phyloP scores from a whole-genome alignment of 2,329 filamentous ascomycete genomes.

The Clathrospora elynae region DNA sequence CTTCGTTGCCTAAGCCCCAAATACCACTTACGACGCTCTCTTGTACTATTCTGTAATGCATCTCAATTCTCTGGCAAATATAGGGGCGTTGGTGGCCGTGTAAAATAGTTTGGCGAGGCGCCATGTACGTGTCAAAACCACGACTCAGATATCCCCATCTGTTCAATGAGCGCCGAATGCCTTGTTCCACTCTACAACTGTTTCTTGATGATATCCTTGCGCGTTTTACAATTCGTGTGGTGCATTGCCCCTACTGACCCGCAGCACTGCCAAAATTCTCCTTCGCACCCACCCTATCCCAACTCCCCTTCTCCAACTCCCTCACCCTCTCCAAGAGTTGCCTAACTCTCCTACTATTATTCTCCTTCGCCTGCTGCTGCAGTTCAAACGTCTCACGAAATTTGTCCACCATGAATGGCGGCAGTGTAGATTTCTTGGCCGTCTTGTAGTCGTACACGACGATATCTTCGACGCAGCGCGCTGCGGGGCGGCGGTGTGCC shows the following conservation, averaged over 20 bases:
- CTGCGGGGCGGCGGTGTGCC: conserved; percentile 71
- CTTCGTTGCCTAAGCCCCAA: conserved; percentile 67
- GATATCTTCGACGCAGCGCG: conserved; percentile 76
- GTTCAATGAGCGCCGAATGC: conserved; percentile 4
- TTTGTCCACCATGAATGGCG: conserved; percentile 65
- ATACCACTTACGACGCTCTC: conserved; percentile 11
- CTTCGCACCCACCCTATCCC: conserved; percentile 72
- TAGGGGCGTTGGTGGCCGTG: conserved; percentile 27
- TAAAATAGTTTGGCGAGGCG: conserved; percentile 32
- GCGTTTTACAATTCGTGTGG: too few relatives aligned
- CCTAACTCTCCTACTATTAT: conserved; percentile 60
- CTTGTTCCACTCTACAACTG: conserved; percentile 3
- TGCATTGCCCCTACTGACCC: too few relatives aligned
- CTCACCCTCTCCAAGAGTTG: conserved; percentile 56
- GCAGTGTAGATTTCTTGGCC: conserved; percentile 62
- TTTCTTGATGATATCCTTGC: too few relatives aligned
- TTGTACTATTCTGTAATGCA: conserved; percentile 29
- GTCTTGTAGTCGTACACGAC: conserved; percentile 75
- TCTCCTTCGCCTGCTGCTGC: conserved; percentile 64
- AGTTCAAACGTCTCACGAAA: conserved; percentile 64
- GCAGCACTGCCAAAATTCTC: conserved; percentile 63
- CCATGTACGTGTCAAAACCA: conserved; percentile 13
- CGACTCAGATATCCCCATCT: conserved; percentile 14
- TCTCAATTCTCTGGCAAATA: conserved; percentile 13
- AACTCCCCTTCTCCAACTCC: conserved; percentile 72